A percentile compares a stretch with the other conserved stretches of the same genome.
These are phyloP conservation scores for Aeminium ludgeri DNA, from an alignment of 495 filamentous ascomycete genomes.

Conservation along the genomic window DNA sequence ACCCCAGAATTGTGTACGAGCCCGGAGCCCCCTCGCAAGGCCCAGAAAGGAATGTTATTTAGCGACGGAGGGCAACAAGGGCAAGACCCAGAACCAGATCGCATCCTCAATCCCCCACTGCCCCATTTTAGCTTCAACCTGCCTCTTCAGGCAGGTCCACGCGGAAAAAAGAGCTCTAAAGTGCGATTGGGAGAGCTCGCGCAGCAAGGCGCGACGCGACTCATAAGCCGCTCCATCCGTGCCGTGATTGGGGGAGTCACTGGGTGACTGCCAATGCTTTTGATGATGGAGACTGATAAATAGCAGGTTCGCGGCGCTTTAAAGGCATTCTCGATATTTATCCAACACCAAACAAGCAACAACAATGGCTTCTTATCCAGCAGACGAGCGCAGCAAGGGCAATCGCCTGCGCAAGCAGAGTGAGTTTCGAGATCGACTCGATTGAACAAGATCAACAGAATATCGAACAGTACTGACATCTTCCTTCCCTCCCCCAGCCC, in stretches of 20 bases:
- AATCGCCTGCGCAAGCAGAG: conserved; percentile 10
- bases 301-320: background rate
- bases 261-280: background rate
- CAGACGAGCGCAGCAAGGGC: conserved; percentile 15
- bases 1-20: too few species aligned
- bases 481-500: conserved; percentile 35
- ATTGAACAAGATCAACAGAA: too few species aligned
- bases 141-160: background rate
- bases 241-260: background rate
- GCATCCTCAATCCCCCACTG: background rate
- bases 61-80: too few species aligned
- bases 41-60: too few species aligned
- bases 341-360: background rate
- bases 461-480: background rate
- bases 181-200: too few species aligned
- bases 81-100: too few species aligned
- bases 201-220: background rate
- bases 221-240: background rate
- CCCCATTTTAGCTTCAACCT: background rate
- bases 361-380: conserved; percentile 10
- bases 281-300: background rate
- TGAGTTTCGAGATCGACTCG: conserved; percentile 1
- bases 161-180: background rate
- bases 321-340: background rate
- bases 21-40: too few species aligned